These are phyloP conservation scores for Pneumocystis canis DNA, from an alignment of 1,139 yeast species.

Conservation along the genomic window DNA sequence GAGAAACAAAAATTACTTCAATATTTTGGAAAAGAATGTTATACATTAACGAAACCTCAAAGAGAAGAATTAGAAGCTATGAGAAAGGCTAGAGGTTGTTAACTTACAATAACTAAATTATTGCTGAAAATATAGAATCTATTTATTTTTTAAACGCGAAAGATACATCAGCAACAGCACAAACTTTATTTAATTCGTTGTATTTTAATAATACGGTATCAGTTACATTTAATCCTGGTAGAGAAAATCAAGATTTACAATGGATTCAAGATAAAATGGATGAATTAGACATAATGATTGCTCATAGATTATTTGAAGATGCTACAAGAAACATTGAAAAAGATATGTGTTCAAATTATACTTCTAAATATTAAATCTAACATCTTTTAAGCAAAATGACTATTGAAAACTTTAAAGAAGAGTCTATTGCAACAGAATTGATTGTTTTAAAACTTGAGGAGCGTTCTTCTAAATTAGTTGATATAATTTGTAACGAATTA, in stretches of 20 bases:
- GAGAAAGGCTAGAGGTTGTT: not conserved
- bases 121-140: not conserved
- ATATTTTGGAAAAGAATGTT: conserved; percentile 1
- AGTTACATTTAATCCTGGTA: not conserved
- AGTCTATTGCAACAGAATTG: conserved; percentile 9
- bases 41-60: not conserved
- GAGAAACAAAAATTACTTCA: conserved; percentile 36
- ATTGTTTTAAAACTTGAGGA: conserved; percentile 19
- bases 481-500: conserved; percentile 22
- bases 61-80: not conserved
- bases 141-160: not conserved
- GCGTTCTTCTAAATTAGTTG: conserved; percentile 21
- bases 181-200: not conserved
- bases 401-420: conserved; percentile 25
- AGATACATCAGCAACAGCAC: not conserved
- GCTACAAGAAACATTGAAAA: conserved; percentile 39
- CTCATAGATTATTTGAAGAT: conserved; percentile 43
- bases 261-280: conserved; percentile 38
- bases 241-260: conserved; percentile 23
- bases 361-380: not conserved
- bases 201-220: not conserved
- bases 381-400: not conserved
- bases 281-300: conserved; percentile 51
- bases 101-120: not conserved
- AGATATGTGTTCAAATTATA: conserved; percentile 6